Evolutionary conservation across 495 filamentous ascomycete species (phyloP), one percentile per base, ranked within the genome.

Genomic region (Aspergillus ostianus): DNA sequence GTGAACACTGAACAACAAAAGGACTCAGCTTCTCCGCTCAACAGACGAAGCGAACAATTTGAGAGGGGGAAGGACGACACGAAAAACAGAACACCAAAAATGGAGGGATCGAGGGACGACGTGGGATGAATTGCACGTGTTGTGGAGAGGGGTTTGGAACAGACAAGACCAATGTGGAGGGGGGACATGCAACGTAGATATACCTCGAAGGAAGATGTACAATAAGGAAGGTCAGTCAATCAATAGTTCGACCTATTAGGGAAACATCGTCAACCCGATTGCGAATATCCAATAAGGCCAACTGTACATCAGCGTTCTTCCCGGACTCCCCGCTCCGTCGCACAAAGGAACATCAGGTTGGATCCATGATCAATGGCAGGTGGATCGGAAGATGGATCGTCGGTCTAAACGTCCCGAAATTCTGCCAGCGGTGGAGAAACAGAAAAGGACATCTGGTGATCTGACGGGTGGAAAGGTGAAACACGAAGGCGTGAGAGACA

Each of bases 1-100:
- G 63, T 75, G 62, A 52, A 36, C 8, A 47, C 23, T 2, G 23
- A 26, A 26, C 23, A 26, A 26, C 23, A 8, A 36, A 26, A 30
- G 23, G 54, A 55, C 20, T 41, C 50, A 46, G 49, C 59, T 55
- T 54, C 41, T 58, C 57, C 30, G 47, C 30, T 51, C 45, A 36
- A 55, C 27, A 55, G 30, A 56, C 20, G 54, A 32, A 49, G 10
- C 48, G 30, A 48, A 41, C 36, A 4, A 41, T 13, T 6, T 21
- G 23, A 30, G 48, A 26, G 10, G n/a, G 10, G 55, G 21, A 26
- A 4, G 21, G 47, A 27, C 13, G 21, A 47, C 23, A 44, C 18
- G 29, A 29, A 13, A 9, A 55, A 41, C 41, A n/a, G 20, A 41
- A 13, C 15, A 10, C 27, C 3, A 53, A 10, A 29, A 41, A 36